Evolutionary conservation across 352 stramenopile species (phyloP).

Genomic region (Phytophthora gonapodyides): DNA sequence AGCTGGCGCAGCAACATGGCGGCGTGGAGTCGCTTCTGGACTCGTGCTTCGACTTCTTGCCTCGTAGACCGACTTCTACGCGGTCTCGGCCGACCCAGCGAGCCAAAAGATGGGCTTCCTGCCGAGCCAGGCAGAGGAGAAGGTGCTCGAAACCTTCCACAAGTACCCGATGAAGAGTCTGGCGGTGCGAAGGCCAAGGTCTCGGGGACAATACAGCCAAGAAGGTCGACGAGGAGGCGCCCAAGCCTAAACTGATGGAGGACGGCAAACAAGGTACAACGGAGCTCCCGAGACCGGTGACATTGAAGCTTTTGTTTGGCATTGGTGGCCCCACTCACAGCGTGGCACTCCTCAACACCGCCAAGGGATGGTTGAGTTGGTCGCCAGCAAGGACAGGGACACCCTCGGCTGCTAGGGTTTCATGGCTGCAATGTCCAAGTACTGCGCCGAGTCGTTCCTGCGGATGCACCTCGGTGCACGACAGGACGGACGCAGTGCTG

Average conservation of each 20-base stretch:
- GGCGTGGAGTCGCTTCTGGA: constrained; percentile 97
- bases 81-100: constrained; percentile 55
- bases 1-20: constrained; percentile 93
- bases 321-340: no score
- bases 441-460: no score
- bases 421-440: no score
- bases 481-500: no score
- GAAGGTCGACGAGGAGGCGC: neutral
- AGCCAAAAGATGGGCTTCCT: constrained; percentile 64
- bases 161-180: constrained; percentile 70
- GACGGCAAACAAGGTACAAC: constrained; percentile 73
- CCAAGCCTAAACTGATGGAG: constrained; percentile 42
- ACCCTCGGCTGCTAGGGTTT: no score
- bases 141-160: constrained; percentile 64
- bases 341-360: no score
- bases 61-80: constrained; percentile 98
- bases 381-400: no score
- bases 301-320: neutral
- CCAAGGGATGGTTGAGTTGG: no score
- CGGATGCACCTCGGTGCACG: no score
- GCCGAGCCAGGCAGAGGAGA: constrained; percentile 63
- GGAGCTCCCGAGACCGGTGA: no score
- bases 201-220: neutral
- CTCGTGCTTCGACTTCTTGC: constrained; percentile 97
- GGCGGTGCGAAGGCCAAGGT: constrained; percentile 9